Evolutionary conservation across 192 early-diverging fungal species (phyloP).

Genomic region (Dissophora ornata): DNA sequence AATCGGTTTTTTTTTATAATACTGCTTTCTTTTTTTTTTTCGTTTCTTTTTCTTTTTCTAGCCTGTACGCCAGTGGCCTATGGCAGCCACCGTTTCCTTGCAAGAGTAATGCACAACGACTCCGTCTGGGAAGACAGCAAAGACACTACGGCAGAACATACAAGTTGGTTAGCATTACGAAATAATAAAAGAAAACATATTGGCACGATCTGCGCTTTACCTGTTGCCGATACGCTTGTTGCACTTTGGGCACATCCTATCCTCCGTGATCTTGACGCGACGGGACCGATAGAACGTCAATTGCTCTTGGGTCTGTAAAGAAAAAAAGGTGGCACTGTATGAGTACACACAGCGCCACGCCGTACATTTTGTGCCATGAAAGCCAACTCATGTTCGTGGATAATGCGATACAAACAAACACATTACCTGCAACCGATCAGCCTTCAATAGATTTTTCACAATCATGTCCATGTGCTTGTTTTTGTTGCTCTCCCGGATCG

Average conservation of each 20-base stretch:
- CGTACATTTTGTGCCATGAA: too few species aligned
- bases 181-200: constrained; percentile 3
- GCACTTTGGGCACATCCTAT: constrained; percentile 80
- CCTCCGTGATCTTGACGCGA: constrained; percentile 76
- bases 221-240: constrained; percentile 72
- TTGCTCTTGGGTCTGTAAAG: constrained; percentile 70
- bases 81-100: constrained; percentile 58
- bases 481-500: constrained; percentile 70
- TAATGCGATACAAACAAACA: too few species aligned
- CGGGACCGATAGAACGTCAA: constrained; percentile 67
- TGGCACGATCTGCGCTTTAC: constrained; percentile 31
- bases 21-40: neutral
- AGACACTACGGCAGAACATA: constrained; percentile 61
- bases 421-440: constrained; percentile 72
- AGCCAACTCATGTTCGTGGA: too few species aligned
- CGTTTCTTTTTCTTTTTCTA: neutral
- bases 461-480: constrained; percentile 71
- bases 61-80: constrained; percentile 35
- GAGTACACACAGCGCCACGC: too few species aligned
- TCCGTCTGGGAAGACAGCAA: constrained; percentile 79
- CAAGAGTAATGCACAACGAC: constrained; percentile 82
- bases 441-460: constrained; percentile 76
- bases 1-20: too few species aligned
- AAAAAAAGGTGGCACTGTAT: too few species aligned
- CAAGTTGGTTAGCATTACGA: neutral